Conservation (phyloP, 208 protist species). For the Novymonas esmeraldas region DNA sequence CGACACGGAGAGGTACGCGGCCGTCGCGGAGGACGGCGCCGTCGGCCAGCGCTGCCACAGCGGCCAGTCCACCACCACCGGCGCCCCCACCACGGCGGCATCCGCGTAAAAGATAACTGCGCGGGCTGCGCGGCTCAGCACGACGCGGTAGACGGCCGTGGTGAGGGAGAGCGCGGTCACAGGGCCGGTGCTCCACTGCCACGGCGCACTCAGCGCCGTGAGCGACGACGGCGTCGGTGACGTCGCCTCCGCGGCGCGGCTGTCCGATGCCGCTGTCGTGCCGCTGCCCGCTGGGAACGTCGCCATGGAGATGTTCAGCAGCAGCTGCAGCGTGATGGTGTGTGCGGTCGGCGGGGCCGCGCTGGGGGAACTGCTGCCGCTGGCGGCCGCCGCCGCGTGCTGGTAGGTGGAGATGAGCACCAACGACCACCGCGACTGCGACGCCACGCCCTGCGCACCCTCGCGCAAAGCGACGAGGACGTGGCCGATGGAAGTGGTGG, state of each 20-base stretch:
- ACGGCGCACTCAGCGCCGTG: conserved; percentile 14
- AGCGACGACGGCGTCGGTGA: conserved; percentile 21
- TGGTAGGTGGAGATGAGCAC: conserved; percentile 22
- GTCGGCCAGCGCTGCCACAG: conserved; percentile 9
- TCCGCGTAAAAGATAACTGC: conserved; percentile 24
- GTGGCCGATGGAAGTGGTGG: conserved; percentile 15
- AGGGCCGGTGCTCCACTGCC: conserved; percentile 12
- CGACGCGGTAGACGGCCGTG: conserved; percentile 20
- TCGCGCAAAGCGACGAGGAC: conserved; percentile 11
- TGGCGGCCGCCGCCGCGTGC: neutral
- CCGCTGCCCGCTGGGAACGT: neutral
- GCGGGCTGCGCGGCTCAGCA: conserved; percentile 20
- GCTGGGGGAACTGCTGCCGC: neutral
- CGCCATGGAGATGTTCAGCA: conserved; percentile 17
- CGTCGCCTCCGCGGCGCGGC: neutral
- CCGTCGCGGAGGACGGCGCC: neutral
- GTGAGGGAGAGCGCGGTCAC: neutral
- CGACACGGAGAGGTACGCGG: conserved; percentile 11
- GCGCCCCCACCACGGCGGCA: neutral
- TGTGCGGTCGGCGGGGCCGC: neutral
- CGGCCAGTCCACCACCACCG: conserved; percentile 26
- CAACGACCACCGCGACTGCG: conserved; percentile 4
- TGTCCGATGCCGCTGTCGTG: neutral
- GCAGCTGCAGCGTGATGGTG: conserved; percentile 16
- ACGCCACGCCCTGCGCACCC: neutral